These are phyloP conservation scores for Pseudonectria foliicola DNA, from an alignment of 2,329 filamentous ascomycete genomes.

Conservation along the genomic window DNA sequence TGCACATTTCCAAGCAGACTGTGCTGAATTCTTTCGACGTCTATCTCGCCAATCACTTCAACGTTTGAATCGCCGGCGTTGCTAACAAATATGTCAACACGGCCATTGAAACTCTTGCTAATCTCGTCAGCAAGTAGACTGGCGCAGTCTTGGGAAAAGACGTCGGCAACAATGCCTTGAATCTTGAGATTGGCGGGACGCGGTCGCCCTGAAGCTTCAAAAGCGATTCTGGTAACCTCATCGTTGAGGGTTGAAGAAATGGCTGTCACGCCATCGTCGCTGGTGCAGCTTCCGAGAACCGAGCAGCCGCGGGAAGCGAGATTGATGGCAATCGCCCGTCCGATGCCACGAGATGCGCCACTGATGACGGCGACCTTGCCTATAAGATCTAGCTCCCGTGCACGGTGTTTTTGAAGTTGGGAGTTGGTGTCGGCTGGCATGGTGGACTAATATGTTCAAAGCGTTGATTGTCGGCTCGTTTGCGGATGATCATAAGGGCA, in stretches of 20 bases:
- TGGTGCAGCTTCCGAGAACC: conserved; percentile 26
- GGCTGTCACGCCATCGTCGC: conserved; percentile 9
- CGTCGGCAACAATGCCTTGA: conserved; percentile 22
- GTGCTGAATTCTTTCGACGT: conserved; percentile 19
- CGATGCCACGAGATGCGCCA: conserved; percentile 19
- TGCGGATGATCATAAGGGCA: too few relatives aligned
- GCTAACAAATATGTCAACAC: conserved; percentile 28
- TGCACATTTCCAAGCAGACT: conserved; percentile 29
- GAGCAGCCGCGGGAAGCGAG: conserved; percentile 23
- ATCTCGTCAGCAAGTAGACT: conserved; percentile 21
- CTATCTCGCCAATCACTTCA: conserved; percentile 22
- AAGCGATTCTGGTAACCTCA: conserved; percentile 13
- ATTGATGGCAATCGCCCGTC: conserved; percentile 21
- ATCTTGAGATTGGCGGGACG: conserved; percentile 13
- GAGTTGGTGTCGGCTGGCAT: background rate
- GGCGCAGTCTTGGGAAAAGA: conserved; percentile 22
- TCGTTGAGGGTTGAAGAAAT: conserved; percentile 15
- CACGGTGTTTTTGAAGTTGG: background rate
- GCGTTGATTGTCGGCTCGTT: too few relatives aligned
- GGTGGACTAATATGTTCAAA: background rate
- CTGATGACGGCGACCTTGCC: conserved; percentile 15
- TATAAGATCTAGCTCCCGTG: conserved; percentile 9
- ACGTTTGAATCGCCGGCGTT: conserved; percentile 25
- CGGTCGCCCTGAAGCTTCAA: conserved; percentile 7
- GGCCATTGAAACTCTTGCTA: conserved; percentile 12